Evolutionary conservation across 164 flowering plant genomes (phyloP), one percentile per base, ranked within the genome.

Genomic region (Chimonanthus salicifolius): DNA sequence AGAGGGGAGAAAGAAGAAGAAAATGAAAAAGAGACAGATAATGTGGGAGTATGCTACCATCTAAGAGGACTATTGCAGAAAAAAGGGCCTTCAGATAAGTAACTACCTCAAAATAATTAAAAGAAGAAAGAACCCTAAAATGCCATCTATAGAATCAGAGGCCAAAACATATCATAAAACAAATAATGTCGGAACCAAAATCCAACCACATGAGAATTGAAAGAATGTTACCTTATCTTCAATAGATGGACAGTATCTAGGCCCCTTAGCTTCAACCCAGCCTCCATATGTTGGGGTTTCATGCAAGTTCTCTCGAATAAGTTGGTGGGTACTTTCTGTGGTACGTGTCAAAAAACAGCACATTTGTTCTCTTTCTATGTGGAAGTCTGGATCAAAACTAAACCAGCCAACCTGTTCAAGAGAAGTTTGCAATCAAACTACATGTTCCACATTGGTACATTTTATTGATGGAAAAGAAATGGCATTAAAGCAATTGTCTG

Each of bases 201-300:
- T 66, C 18, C n/a, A 48, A 48, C 47, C 58, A 13, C 18, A 48
- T 49, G n/a, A 54, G 60, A 54, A 68, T 49, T 11, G 6, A 43
- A 20, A 63, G 43, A 3, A 64, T 20, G 45, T 70, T 80, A 92
- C 99, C 97, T 95, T 92, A 78, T 95, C 99, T 85, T 95, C 99
- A 82, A 95, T 95, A 62, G 98, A 91, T 73, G 99, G 98, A 83
- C 99, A 95, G 82, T 95, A 95, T 83, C 99, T 86, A 73, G 99
- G 99, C 6, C 99, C 99, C 79, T 89, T 95, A 7, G 99, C 90
- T 80, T 95, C 97, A 64, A 95, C 96, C 98, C 99, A 95, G 62
- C 99, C 99, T 50, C 99, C 98, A 86, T 95, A 95, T 16, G 99
- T 95, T 44, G 99, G 99, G 76, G 99, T 95, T 79, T 95, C 98